These are phyloP conservation scores for Penicillium bovifimosum DNA, from an alignment of 495 filamentous ascomycete genomes.

Conservation along the genomic window DNA sequence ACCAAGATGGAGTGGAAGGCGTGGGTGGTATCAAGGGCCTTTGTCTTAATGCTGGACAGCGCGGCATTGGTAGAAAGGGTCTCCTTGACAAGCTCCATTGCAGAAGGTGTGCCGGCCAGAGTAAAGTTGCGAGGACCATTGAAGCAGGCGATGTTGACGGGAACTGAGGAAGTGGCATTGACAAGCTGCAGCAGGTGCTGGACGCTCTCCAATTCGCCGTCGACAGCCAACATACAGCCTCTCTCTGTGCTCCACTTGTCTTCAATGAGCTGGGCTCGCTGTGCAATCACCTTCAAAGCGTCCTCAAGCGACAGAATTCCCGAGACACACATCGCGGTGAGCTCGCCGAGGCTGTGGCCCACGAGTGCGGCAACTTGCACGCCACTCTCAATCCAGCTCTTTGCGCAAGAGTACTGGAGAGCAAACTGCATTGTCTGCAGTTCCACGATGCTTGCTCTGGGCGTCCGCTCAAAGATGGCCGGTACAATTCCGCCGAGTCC, in stretches of 20 bases:
- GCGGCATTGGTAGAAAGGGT: background rate
- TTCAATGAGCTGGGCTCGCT: slow-evolving; percentile 26
- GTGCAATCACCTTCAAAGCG: slow-evolving; percentile 35
- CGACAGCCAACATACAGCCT: background rate
- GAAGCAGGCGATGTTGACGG: slow-evolving; percentile 39
- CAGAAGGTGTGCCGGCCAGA: slow-evolving; percentile 34
- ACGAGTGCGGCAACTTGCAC: slow-evolving; percentile 28
- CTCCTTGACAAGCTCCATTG: slow-evolving; percentile 20
- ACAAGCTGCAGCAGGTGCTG: background rate
- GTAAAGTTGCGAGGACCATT: slow-evolving; percentile 45
- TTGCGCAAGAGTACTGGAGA: slow-evolving; percentile 44
- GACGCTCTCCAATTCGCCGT: background rate
- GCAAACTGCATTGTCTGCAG: slow-evolving; percentile 33
- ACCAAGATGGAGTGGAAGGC: slow-evolving; percentile 47
- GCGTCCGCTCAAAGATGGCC: background rate
- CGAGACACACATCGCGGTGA: slow-evolving; percentile 38
- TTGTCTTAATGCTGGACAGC: slow-evolving; percentile 22
- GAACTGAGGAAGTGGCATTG: background rate
- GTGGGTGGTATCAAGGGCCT: slow-evolving; percentile 41
- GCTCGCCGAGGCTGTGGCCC: slow-evolving; percentile 48
- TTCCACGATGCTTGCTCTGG: background rate
- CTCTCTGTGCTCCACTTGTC: background rate
- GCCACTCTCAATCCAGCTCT: slow-evolving; percentile 43
- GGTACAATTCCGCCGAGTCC: background rate
- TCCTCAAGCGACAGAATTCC: slow-evolving; percentile 28